These are phyloP conservation scores for Clausena lansium DNA, from an alignment of 345 rosid genomes.

Conservation along the genomic window DNA sequence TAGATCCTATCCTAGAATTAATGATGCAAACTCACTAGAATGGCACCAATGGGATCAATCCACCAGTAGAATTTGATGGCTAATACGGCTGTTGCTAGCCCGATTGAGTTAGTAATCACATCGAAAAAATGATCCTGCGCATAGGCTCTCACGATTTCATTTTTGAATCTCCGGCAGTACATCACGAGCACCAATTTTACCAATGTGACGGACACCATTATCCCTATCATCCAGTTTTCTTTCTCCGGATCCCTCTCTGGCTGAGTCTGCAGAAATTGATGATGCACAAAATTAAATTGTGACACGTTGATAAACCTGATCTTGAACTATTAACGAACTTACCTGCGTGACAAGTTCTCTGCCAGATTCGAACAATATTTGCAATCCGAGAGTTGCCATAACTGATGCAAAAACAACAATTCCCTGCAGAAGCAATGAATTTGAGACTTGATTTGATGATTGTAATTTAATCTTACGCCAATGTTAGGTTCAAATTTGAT, in stretches of 20 bases:
- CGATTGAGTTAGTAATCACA: conserved; percentile 52
- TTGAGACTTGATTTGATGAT: neutral
- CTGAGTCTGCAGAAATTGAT: conserved; percentile 29
- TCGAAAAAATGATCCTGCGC: conserved; percentile 60
- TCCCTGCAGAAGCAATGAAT: conserved; percentile 33
- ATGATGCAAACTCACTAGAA: conserved; percentile 30
- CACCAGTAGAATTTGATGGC: conserved; percentile 53
- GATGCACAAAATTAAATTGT: no score
- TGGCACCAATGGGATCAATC: conserved; percentile 57
- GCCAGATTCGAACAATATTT: conserved; percentile 55
- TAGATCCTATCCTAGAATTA: neutral
- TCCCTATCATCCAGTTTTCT: conserved; percentile 58
- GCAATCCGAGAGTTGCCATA: conserved; percentile 60
- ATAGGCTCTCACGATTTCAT: conserved; percentile 45
- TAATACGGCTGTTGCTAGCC: conserved; percentile 43
- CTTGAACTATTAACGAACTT: neutral
- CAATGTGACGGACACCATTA: conserved; percentile 46
- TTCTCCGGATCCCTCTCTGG: conserved; percentile 48
- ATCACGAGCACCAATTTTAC: conserved; percentile 38
- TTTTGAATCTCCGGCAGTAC: conserved; percentile 42
- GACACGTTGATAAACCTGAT: neutral
- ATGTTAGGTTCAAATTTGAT: neutral
- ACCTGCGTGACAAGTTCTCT: conserved; percentile 43
- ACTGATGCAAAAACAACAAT: conserved; percentile 53
- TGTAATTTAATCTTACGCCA: neutral